Evolutionary conservation across 129 eudicot species (phyloP), one percentile per base, ranked within the genome.

Genomic region (Cynara cardunculus): DNA sequence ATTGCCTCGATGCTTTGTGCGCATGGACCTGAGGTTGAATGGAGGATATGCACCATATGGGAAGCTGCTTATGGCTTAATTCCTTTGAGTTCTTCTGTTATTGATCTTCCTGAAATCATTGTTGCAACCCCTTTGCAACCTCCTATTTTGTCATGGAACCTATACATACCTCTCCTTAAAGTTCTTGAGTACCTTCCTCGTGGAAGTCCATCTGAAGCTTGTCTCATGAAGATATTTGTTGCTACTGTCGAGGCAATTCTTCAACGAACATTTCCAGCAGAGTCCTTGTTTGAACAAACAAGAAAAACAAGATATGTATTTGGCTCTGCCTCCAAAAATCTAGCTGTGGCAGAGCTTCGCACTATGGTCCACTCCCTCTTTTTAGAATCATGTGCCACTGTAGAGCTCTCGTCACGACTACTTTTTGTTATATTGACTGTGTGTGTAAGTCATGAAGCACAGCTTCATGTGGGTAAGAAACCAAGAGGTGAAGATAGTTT

Each of bases 1-100:
- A 95, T 95, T 77, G 99, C 99, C 49, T 95, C 97, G 28, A 85
- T 95, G 94, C 97, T 95, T 73, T 95, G 99, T 85, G 94, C 97
- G 44, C 99, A 95, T 46, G 99, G 97, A 67, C 97, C 99, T 0
- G 99, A 95, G 73, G 99, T 95, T 5, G 99, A 95, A 79, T 95
- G 99, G 99, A 92, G 99, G 84, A 95, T 95, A 74, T 95, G 99
- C 83, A 95, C 99, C 71, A 92, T 95, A 19, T 95, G 99, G 99
- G 99, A 95, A 90, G 99, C 99, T 86, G 99, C 99, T 56, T 95
- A 95, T 75, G 99, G 99, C 53, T 81, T 95, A 75, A 95, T 95
- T 66, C 97, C 99, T 56, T 75, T 95, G 66, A 92, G 97, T 81
- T 95, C 99, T 59, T 95, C 97, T 14, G 91, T 91, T 8, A 88